A percentile compares a stretch with the other conserved stretches of the same genome.
These are phyloP conservation scores for Plenodomus lindquistii DNA, from an alignment of 2,329 filamentous ascomycete species.

Conservation along the genomic window DNA sequence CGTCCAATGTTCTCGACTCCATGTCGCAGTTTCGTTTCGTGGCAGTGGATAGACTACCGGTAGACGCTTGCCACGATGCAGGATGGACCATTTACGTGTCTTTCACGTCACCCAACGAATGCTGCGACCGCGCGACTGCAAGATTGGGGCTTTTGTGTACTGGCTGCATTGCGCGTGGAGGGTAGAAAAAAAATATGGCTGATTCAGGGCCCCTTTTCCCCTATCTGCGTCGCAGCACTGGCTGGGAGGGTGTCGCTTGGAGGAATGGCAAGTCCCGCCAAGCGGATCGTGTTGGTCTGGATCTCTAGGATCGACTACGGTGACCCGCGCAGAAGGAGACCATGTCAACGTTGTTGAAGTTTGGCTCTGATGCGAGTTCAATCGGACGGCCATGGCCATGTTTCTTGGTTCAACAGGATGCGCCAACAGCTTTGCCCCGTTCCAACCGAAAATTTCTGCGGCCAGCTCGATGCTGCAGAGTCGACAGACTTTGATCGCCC, in stretches of 20 bases:
- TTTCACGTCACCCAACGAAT: background rate
- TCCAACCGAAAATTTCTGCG: constrained; percentile 28
- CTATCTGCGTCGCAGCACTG: constrained; percentile 1
- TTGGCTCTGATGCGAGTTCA: constrained; percentile 4
- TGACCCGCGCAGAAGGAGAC: background rate
- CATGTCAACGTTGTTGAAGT: constrained; percentile 1
- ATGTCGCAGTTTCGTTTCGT: background rate
- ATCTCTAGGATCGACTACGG: constrained; percentile 17
- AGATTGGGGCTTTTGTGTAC: too few species aligned
- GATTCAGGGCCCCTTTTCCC: background rate
- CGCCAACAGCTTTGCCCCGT: constrained; percentile 15
- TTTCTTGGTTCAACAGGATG: constrained; percentile 7
- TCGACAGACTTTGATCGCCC: constrained; percentile 17
- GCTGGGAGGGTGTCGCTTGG: constrained; percentile 22
- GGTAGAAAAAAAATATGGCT: too few species aligned
- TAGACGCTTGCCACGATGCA: too few species aligned
- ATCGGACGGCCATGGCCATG: too few species aligned
- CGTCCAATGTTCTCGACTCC: constrained; percentile 8
- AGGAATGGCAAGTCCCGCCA: constrained; percentile 30
- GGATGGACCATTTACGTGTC: too few species aligned
- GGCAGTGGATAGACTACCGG: too few species aligned
- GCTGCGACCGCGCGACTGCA: too few species aligned
- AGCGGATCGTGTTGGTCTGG: constrained; percentile 14
- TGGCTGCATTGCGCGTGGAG: too few species aligned
- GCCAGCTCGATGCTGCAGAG: constrained; percentile 5